Conservation (phyloP, 2,329 filamentous ascomycete species). For the Apiospora aurea region DNA sequence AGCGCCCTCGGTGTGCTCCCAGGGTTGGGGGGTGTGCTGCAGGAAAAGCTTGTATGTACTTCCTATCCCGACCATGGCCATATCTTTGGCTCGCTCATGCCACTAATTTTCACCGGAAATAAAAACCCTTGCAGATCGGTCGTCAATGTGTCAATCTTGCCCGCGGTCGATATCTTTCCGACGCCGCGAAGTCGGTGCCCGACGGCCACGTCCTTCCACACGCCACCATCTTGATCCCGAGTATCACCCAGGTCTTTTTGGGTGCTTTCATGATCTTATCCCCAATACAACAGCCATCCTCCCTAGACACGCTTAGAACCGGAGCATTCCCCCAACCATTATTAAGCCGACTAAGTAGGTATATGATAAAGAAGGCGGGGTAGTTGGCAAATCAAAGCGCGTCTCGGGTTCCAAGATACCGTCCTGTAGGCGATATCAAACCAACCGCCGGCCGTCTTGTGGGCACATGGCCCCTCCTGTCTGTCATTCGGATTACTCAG, state of each 20-base stretch:
- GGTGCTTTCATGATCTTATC: neutral
- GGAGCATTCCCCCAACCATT: neutral
- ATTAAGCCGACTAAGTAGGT: neutral
- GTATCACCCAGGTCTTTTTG: neutral
- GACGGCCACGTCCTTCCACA: neutral
- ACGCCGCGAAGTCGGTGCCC: neutral
- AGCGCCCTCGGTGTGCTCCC: constrained; percentile 1
- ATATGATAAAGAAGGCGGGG: neutral
- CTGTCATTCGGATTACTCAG: constrained; percentile 17
- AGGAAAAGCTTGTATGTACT: constrained; percentile 21
- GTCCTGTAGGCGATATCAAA: neutral
- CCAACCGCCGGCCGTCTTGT: neutral
- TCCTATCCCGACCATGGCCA: neutral
- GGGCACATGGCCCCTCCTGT: constrained; percentile 1
- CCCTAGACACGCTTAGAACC: neutral
- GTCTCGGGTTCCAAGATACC: neutral
- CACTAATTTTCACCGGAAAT: constrained; percentile 3
- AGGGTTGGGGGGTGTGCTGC: constrained; percentile 1
- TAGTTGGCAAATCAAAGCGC: constrained; percentile 13
- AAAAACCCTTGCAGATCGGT: constrained; percentile 19
- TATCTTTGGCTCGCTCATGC: constrained; percentile 4
- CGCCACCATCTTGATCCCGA: neutral
- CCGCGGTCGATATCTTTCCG: neutral
- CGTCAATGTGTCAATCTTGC: neutral
- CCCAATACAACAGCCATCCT: neutral